These are phyloP conservation scores for Spergularia azorica DNA, from an alignment of 179 eudicot species.

Conservation along the genomic window DNA sequence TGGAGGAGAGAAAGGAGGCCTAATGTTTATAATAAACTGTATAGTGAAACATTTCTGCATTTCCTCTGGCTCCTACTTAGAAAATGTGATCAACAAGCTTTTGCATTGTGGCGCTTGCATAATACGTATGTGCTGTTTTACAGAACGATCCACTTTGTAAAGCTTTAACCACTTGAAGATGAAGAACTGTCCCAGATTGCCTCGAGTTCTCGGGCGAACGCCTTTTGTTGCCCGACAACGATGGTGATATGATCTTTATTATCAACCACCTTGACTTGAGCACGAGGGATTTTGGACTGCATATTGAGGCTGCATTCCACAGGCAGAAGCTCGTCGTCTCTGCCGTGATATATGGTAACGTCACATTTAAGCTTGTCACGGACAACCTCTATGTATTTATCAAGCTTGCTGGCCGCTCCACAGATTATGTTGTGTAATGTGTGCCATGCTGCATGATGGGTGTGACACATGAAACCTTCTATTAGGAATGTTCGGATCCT, in stretches of 20 bases:
- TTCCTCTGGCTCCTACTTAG: constrained; percentile 14
- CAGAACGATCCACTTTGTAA: background rate
- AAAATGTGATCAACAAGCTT: constrained; percentile 6
- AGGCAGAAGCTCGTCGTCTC: constrained; percentile 80
- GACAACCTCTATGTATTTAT: constrained; percentile 60
- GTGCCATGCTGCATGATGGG: constrained; percentile 97
- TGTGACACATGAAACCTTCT: constrained; percentile 84
- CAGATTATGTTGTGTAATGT: constrained; percentile 91
- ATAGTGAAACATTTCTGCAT: background rate
- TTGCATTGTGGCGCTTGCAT: background rate
- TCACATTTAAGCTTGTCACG: constrained; percentile 45
- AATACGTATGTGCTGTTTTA: constrained; percentile 18
- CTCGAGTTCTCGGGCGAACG: constrained; percentile 79
- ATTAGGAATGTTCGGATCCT: constrained; percentile 73
- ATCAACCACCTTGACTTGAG: constrained; percentile 62
- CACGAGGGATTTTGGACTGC: constrained; percentile 61
- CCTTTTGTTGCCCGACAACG: constrained; percentile 76
- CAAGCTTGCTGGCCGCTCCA: constrained; percentile 75
- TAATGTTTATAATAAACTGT: constrained; percentile 7
- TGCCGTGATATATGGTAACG: constrained; percentile 67
- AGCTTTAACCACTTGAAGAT: constrained; percentile 11
- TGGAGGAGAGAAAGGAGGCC: background rate
- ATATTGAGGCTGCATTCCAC: constrained; percentile 76
- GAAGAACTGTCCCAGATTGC: constrained; percentile 58
- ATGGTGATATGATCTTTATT: constrained; percentile 87